These are phyloP conservation scores for Eucommia ulmoides DNA, from an alignment of 257 asterid species.

Conservation along the genomic window DNA sequence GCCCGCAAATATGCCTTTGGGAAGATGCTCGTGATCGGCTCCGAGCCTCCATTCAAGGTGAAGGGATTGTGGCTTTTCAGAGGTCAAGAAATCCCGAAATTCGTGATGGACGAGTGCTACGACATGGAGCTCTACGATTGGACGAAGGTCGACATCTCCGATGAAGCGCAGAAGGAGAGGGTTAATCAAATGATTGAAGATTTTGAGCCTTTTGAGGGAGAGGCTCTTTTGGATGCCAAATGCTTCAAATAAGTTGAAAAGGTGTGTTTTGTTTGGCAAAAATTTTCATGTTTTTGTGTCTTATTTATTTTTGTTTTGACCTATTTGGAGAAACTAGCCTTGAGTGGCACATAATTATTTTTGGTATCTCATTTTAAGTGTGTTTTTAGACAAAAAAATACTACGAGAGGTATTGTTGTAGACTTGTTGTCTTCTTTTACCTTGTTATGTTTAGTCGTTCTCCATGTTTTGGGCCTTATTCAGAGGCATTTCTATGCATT, in stretches of 20 bases:
- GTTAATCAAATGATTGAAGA: slow-evolving; percentile 92
- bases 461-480: too few species aligned
- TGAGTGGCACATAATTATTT: too few species aligned
- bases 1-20: slow-evolving; percentile 92
- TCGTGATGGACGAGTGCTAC: slow-evolving; percentile 65
- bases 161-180: slow-evolving; percentile 82
- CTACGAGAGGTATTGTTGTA: too few species aligned
- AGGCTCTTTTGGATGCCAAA: slow-evolving; percentile 76
- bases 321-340: too few species aligned
- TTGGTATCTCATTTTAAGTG: too few species aligned
- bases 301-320: too few species aligned
- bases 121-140: slow-evolving; percentile 92
- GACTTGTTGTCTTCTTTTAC: too few species aligned
- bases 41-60: slow-evolving; percentile 71
- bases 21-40: slow-evolving; percentile 84
- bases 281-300: too few species aligned
- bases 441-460: too few species aligned
- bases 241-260: slow-evolving; percentile 95
- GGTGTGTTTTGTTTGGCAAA: too few species aligned
- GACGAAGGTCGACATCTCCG: slow-evolving; percentile 71
- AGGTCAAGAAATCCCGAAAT: slow-evolving; percentile 70
- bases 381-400: too few species aligned
- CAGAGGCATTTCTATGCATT: too few species aligned
- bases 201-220: slow-evolving; percentile 83
- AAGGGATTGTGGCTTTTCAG: slow-evolving; percentile 94